phyloP scores from a whole-genome alignment of 1,284 basidiomycete genomes.

The Leccinum insolens region DNA sequence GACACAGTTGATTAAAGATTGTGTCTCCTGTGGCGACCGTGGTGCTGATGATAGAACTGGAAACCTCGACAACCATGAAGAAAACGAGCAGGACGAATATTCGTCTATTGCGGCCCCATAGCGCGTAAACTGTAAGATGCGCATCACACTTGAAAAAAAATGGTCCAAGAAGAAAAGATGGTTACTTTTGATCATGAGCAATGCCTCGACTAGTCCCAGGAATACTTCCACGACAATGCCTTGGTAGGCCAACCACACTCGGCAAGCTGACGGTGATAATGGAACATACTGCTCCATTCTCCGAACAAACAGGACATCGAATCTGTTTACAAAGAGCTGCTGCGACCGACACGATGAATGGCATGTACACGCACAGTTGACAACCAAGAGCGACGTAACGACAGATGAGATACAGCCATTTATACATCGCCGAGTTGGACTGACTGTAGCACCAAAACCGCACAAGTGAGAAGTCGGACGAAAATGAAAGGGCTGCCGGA shows the following conservation, averaged over 20 bases:
- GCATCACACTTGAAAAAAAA: not conserved
- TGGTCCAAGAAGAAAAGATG: not conserved
- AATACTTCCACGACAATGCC: slow-evolving; percentile 6
- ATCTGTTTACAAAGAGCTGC: not conserved
- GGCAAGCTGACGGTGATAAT: slow-evolving; percentile 6
- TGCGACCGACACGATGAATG: not conserved
- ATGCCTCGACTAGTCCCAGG: slow-evolving; percentile 14
- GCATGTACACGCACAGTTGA: slow-evolving; percentile 9
- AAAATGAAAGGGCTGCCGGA: not conserved
- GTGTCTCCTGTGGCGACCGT: not conserved
- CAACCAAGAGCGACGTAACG: slow-evolving; percentile 14
- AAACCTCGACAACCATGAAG: slow-evolving; percentile 11
- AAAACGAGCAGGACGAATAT: slow-evolving; percentile 11
- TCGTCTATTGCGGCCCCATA: slow-evolving; percentile 14
- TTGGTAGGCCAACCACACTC: slow-evolving; percentile 20
- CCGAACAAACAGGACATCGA: slow-evolving; percentile 10
- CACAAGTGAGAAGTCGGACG: not conserved
- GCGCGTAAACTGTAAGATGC: slow-evolving; percentile 8
- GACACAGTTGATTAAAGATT: slow-evolving; percentile 11
- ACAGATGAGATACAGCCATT: slow-evolving; percentile 17
- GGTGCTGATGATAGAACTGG: slow-evolving; percentile 5
- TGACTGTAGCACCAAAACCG: slow-evolving; percentile 5
- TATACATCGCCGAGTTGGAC: slow-evolving; percentile 1
- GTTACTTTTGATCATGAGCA: slow-evolving; percentile 18
- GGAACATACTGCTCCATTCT: slow-evolving; percentile 12